Base-by-base conservation (phyloP, 2,329 filamentous ascomycete species). In the Beauveria brongniartii region DNA sequence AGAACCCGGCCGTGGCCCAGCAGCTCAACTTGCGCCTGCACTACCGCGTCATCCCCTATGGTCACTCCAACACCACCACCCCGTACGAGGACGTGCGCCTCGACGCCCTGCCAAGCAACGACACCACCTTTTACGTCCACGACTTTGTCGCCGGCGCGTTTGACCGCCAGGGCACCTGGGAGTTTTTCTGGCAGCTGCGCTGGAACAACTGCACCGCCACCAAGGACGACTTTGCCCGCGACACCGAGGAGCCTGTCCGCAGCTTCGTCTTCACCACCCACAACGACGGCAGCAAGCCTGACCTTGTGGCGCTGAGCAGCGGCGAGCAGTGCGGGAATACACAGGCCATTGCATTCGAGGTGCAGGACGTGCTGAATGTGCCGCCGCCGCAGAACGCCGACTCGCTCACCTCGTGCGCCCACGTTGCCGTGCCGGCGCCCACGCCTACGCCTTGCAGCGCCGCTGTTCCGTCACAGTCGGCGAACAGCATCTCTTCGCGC, bases 151-250 rank as follows among this genome's bases (percentile, higher is more conserved):
- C 22, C n/a, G 41, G 22, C 24, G 30, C 46, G 2, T 34, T 55
- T 26, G 41, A 46, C n/a, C 18, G n/a, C 40, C 41, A 55, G 41
- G 53, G 53, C 18, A 47, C 26, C 26, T 55, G 53, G 53, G 53
- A 55, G 53, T 55, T 55, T 12, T 55, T 55, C 53, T 55, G 53
- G 53, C 40, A 55, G 53, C 53, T 55, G 53, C 53, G 41, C 26
- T 55, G 53, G 53, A 55, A 46, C 26, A 55, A 55, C 26, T 55
- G 53, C 53, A 55, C 53, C 14, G 28, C 53, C 22, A 24, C 40
- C 5, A 18, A 55, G 9, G 53, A 41, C 41, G 41, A 14, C 41
- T 47, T 55, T 26, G 9, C 40, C 26, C 53, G 53, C 41, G 53
- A 55, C 26, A 55, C 53, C 6, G 10, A 55, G 53, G 53, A 55